phyloP scores from a whole-genome alignment of 352 stramenopile species.

The Phytophthora syringae region DNA sequence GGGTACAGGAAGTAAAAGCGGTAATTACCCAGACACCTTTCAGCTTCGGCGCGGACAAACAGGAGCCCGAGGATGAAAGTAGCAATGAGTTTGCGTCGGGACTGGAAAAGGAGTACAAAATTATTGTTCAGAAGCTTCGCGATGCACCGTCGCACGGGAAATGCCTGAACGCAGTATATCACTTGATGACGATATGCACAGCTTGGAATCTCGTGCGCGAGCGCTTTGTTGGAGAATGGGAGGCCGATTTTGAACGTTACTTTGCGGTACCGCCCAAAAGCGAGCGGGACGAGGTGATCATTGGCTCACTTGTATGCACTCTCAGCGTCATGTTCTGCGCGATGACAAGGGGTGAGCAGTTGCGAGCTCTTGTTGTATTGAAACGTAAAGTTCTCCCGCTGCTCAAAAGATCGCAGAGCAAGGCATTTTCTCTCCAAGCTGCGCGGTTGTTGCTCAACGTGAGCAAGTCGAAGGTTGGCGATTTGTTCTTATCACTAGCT shows the following conservation, averaged over 20 bases:
- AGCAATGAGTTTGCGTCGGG: neutral
- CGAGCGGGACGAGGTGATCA: constrained; percentile 64
- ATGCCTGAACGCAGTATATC: constrained; percentile 73
- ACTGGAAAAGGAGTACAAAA: constrained; percentile 28
- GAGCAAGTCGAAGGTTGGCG: constrained; percentile 45
- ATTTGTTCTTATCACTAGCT: constrained; percentile 68
- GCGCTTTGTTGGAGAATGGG: constrained; percentile 45
- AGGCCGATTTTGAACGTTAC: constrained; percentile 55
- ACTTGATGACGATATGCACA: constrained; percentile 48
- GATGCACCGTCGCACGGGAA: constrained; percentile 58
- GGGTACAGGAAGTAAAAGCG: constrained; percentile 29
- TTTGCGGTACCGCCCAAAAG: constrained; percentile 44
- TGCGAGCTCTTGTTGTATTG: constrained; percentile 55
- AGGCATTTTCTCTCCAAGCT: constrained; percentile 43
- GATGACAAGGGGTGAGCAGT: constrained; percentile 46
- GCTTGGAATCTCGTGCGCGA: constrained; percentile 28
- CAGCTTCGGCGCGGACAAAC: neutral
- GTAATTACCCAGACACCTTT: constrained; percentile 13
- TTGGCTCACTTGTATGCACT: constrained; percentile 48
- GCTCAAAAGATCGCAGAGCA: constrained; percentile 40
- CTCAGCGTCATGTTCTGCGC: constrained; percentile 43
- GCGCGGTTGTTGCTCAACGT: constrained; percentile 57
- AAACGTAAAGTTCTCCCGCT: constrained; percentile 64
- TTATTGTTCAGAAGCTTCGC: constrained; percentile 40
- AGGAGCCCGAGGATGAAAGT: constrained; percentile 1